A percentile compares a stretch with the other conserved stretches of the same genome.
These are phyloP conservation scores for Floccularia luteovirens DNA, from an alignment of 768 basidiomycete species.

Conservation along the genomic window DNA sequence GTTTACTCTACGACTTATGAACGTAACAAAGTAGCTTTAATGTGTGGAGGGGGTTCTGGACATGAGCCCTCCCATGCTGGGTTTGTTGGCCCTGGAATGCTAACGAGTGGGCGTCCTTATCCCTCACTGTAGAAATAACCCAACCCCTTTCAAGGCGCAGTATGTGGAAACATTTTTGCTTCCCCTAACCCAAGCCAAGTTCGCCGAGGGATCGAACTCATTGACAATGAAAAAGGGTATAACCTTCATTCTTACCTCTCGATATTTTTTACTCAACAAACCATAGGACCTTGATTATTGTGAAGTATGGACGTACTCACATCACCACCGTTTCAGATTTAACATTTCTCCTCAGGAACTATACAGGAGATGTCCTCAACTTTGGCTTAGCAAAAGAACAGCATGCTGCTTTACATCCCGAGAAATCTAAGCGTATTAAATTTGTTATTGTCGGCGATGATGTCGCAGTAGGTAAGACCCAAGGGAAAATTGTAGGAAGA, in stretches of 20 bases:
- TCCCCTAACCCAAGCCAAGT: conserved; percentile 87
- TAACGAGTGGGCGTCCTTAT: conserved; percentile 44
- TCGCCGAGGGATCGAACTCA: conserved; percentile 68
- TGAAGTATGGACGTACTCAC: conserved; percentile 45
- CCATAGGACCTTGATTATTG: conserved; percentile 68
- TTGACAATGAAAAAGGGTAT: conserved; percentile 67
- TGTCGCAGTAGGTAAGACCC: conserved; percentile 75
- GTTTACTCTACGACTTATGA: conserved; percentile 53
- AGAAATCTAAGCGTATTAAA: conserved; percentile 57
- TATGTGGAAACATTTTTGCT: conserved; percentile 87
- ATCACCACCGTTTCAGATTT: conserved; percentile 3
- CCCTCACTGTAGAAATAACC: not conserved
- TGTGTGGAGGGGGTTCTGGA: conserved; percentile 83
- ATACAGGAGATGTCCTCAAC: conserved; percentile 87
- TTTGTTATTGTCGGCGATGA: conserved; percentile 88
- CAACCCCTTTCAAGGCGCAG: conserved; percentile 37
- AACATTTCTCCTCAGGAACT: conserved; percentile 45
- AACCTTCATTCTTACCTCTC: not conserved
- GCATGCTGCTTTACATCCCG: conserved; percentile 62
- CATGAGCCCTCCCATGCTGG: conserved; percentile 90
- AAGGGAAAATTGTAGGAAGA: conserved; percentile 81
- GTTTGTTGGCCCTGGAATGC: conserved; percentile 80
- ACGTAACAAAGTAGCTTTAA: conserved; percentile 61
- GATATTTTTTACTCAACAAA: not conserved
- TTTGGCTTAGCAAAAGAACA: conserved; percentile 89